phyloP scores from a whole-genome alignment of 1,139 yeast species.

The Geotrichum klebahnii region DNA sequence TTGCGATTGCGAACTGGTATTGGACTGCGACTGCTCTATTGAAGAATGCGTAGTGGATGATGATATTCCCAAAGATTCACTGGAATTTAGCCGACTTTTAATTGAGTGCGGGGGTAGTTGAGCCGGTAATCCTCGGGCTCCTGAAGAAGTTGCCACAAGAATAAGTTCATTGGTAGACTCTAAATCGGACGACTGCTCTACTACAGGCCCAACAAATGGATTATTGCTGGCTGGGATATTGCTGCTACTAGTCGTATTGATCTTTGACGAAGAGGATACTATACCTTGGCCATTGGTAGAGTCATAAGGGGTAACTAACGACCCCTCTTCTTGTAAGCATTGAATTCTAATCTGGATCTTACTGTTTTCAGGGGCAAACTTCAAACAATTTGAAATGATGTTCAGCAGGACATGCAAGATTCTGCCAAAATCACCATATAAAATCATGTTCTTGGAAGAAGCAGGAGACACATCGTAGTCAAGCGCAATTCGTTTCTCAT shows the following conservation, averaged over 20 bases:
- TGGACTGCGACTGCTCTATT: background rate
- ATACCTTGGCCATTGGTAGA: too few species aligned
- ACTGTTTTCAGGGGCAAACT: slow-evolving; percentile 85
- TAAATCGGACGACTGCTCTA: too few species aligned
- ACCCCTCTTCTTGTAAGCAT: slow-evolving; percentile 54
- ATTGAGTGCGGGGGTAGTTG: background rate
- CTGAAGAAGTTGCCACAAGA: too few species aligned
- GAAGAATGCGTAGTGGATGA: background rate
- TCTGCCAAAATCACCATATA: slow-evolving; percentile 82
- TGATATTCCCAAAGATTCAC: background rate
- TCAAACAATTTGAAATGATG: slow-evolving; percentile 77
- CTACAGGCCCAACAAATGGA: too few species aligned
- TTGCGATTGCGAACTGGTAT: background rate
- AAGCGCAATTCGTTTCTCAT: slow-evolving; percentile 65
- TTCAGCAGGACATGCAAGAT: slow-evolving; percentile 86
- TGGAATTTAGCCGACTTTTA: too few species aligned
- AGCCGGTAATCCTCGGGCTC: too few species aligned
- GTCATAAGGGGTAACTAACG: too few species aligned
- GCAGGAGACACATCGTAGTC: slow-evolving; percentile 54
- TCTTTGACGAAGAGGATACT: too few species aligned
- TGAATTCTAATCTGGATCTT: slow-evolving; percentile 62
- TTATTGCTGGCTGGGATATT: too few species aligned
- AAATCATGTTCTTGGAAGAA: slow-evolving; percentile 42
- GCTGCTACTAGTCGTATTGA: too few species aligned
- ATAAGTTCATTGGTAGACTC: too few species aligned